Base-by-base conservation (phyloP, 2,329 filamentous ascomycete species). In the Arthrobotrys conoides region DNA sequence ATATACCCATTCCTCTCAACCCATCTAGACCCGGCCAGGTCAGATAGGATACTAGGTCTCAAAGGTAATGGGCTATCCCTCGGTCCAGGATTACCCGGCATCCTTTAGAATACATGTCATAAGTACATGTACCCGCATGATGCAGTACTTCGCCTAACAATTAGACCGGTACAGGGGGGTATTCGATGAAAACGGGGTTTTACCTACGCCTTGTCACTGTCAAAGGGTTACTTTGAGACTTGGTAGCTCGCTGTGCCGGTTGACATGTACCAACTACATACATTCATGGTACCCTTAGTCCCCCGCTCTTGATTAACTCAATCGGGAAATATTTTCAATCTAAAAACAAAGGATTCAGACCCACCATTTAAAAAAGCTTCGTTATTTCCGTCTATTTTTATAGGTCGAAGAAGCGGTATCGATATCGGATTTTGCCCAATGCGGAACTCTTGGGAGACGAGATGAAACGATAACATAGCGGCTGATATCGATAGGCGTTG, bases 341-440 rank as follows among this genome's bases (percentile, higher is more conserved):
- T 41, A 27, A 63, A 49, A 46, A 48, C 38, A 46, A 46, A 49
- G 46, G 16, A 48, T 61, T 44, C 61, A 66, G 36, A 44, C 33
- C n/a, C 53, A 36, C 53, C 16, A 3, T 55, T 46, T 33, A 14
- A 30, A 14, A 30, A 30, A 30, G 27, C 38, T 9, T n/a, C 14
- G 3, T 41, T 41, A 41, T 41, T 55, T 75, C 53, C 67, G 61
- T 68, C 71, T 75, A 75, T 75, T 75, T 75, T 75, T 75, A 46
- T 14, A 48, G 33, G 41, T 24, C 27, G n/a, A 20, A 46, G 33
- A 36, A 55, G 41, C 33, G 27, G 57, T 44, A 61, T 61, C 57
- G 57, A 44, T 61, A 41, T 61, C 57, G 57, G n/a, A 38, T 63
- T 68, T 73, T 68, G 46, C 63, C 63, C 41, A 48, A 64, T 44